phyloP scores from a whole-genome alignment of 1,284 basidiomycete genomes.

The Rhizoctonia solani region DNA sequence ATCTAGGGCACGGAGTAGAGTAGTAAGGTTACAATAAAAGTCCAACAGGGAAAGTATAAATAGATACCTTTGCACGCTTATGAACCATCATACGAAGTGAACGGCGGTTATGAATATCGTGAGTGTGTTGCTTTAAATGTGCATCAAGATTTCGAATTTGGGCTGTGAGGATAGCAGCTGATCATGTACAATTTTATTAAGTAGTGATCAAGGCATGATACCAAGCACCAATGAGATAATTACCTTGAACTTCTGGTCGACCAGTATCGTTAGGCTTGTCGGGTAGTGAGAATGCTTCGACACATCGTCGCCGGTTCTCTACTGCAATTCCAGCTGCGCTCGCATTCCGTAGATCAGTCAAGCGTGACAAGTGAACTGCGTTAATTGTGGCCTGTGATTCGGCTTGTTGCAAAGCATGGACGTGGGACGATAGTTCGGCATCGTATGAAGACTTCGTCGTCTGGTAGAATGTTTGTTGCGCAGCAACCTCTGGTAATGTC shows the following conservation, averaged over 20 bases:
- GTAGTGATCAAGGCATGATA: not conserved
- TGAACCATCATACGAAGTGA: conserved; percentile 31
- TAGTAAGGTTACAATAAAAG: not conserved
- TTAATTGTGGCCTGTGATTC: conserved; percentile 17
- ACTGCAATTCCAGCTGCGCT: conserved; percentile 32
- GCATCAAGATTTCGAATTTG: conserved; percentile 19
- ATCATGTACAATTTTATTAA: not conserved
- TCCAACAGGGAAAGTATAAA: too few relatives aligned
- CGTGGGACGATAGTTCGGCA: not conserved
- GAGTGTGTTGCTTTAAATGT: conserved; percentile 19
- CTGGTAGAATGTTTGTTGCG: conserved; percentile 21
- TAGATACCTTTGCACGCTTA: conserved; percentile 28
- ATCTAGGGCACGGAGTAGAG: not conserved
- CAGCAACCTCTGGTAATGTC: conserved; percentile 16
- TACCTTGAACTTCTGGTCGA: conserved; percentile 31
- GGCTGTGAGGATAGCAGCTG: conserved; percentile 26
- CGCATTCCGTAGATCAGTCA: conserved; percentile 23
- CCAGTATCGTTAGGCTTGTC: conserved; percentile 29
- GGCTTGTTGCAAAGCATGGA: not conserved
- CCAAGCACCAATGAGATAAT: not conserved
- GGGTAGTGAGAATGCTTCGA: conserved; percentile 23
- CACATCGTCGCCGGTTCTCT: conserved; percentile 27
- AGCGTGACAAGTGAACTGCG: conserved; percentile 18
- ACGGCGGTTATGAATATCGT: conserved; percentile 29
- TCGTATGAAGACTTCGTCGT: not conserved